Evolutionary conservation across 139 green algal genomes (phyloP).

Genomic region (Ettlia oleoabundans): DNA sequence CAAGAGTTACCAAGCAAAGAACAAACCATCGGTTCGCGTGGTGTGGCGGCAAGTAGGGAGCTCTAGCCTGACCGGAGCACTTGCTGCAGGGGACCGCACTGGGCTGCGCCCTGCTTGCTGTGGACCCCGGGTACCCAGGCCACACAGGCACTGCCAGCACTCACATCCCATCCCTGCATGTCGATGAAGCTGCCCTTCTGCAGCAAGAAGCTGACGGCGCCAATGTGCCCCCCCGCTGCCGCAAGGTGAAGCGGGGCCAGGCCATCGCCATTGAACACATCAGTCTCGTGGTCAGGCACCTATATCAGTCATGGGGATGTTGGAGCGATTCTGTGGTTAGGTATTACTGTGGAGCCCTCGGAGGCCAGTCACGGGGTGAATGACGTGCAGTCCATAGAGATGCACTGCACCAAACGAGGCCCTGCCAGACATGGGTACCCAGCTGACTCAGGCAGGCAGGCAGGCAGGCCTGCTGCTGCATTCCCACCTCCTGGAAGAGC

Average conservation of each 20-base stretch:
- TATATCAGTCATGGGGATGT: no score
- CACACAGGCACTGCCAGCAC: neutral
- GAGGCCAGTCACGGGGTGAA: no score
- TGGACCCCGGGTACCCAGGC: no score
- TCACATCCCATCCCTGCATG: constrained; percentile 52
- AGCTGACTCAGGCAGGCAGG: neutral
- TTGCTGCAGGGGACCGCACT: neutral
- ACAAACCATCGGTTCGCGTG: no score
- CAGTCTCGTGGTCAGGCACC: constrained; percentile 11
- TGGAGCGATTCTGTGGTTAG: no score
- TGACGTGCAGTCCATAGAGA: no score
- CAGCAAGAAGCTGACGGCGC: constrained; percentile 37
- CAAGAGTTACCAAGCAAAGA: neutral
- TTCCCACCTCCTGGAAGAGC: constrained; percentile 33
- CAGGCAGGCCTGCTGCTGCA: neutral
- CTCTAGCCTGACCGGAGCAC: no score
- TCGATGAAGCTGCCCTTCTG: constrained; percentile 16
- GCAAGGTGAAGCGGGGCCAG: constrained; percentile 65
- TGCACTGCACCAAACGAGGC: neutral
- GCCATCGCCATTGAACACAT: constrained; percentile 61
- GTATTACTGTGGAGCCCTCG: no score
- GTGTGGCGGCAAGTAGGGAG: no score
- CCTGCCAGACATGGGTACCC: no score
- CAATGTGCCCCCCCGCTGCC: constrained; percentile 45
- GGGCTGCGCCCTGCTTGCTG: no score